A percentile compares a stretch with the other conserved stretches of the same genome.
phyloP scores from a whole-genome alignment of 768 basidiomycete genomes.

The Dictyophora rubrovolvata region DNA sequence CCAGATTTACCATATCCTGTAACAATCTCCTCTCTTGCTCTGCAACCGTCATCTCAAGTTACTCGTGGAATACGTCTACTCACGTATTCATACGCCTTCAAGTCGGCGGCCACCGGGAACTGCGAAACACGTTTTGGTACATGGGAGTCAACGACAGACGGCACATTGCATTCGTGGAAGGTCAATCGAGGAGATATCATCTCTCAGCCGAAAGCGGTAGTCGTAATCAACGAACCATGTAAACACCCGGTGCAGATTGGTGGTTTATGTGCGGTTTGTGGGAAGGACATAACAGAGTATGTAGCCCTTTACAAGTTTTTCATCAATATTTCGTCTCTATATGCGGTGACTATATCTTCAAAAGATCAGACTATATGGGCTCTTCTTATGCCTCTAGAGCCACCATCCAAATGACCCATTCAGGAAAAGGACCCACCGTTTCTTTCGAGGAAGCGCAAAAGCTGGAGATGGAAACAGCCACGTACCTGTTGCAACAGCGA shows the following conservation, averaged over 20 bases:
- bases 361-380: conserved; percentile 75
- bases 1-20: conserved; percentile 78
- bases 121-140: conserved; percentile 73
- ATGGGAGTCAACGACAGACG: conserved; percentile 86
- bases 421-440: conserved; percentile 82
- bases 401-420: conserved; percentile 90
- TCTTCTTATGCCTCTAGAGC: conserved; percentile 81
- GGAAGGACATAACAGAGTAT: conserved; percentile 89
- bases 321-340: neutral
- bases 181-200: conserved; percentile 57
- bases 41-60: conserved; percentile 34
- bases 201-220: conserved; percentile 45
- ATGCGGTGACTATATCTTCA: conserved; percentile 3
- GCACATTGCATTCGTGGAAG: conserved; percentile 63
- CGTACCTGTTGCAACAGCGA: conserved; percentile 60
- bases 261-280: conserved; percentile 89
- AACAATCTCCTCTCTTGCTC: conserved; percentile 63
- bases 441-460: conserved; percentile 87
- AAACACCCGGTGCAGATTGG: conserved; percentile 90
- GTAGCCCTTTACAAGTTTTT: conserved; percentile 17
- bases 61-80: conserved; percentile 69
- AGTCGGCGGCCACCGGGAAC: conserved; percentile 33
- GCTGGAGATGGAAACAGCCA: conserved; percentile 74
- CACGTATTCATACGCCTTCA: conserved; percentile 71
- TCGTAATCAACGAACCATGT: conserved; percentile 81